Evolutionary conservation across 108 stramenopile genomes (phyloP), one percentile per base, ranked within the genome.

Genomic region (Discostella stelligeroides): DNA sequence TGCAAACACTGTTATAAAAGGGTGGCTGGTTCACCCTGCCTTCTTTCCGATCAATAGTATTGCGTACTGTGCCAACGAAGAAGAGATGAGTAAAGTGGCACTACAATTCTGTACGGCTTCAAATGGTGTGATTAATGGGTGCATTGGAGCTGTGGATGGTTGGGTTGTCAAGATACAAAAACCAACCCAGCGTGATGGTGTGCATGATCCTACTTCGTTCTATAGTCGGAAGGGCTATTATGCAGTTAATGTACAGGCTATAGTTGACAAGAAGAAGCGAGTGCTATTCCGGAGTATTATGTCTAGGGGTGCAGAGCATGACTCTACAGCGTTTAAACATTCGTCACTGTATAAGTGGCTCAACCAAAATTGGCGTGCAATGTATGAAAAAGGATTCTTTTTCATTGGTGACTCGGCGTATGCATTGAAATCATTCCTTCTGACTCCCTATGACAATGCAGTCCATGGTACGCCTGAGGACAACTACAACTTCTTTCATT

Each of bases 221-320:
- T 68, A 68, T 27, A 67, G 79, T 38, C 50, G 72, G 1, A 80
- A 80, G 43, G 79, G 72, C 7, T 80, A 64, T 51, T 57, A 54
- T 63, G 79, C 60, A 13, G n/a, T 73, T 1, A 73, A 73, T 56
- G 66, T 73, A 7, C 79, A 73, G 48, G 66, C 54, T 4, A 56
- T 68, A 41, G 66, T 68, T 40, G 66, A 68, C 53, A 68, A 14
- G 14, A 68, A 68, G 30, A 68, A 68, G 28, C n/a, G n/a, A n/a
- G n/a, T n/a, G n/a, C n/a, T n/a, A n/a, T n/a, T n/a, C n/a, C n/a
- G n/a, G n/a, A n/a, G 24, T 24, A 64, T 64, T 29, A 14, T 15
- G 21, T 47, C 12, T 5, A 27, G 46, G 48, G 63, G 43, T 10
- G 63, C 63, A 4, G 27, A 64, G 45, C 63, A 68, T 56, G 66